Conservation (phyloP, 2,329 filamentous ascomycete genomes). For the Pseudocercospora musae region DNA sequence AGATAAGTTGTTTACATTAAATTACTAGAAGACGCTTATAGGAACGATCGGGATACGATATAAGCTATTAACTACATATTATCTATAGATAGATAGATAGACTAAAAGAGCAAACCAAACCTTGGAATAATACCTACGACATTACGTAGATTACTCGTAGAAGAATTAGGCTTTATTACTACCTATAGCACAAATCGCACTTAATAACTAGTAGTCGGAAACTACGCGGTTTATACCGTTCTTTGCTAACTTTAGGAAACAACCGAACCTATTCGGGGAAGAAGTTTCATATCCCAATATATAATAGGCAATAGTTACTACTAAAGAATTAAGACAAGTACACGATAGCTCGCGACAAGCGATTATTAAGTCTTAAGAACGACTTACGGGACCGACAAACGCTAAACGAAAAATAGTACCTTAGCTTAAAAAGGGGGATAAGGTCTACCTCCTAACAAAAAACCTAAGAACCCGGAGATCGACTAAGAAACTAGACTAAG, state of each 20-base stretch:
- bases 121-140: slow-evolving; percentile 27
- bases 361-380: background rate
- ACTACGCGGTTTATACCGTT: slow-evolving; percentile 24
- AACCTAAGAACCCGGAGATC: slow-evolving; percentile 2
- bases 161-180: too few species aligned
- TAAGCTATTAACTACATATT: slow-evolving; percentile 28
- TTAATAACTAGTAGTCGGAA: slow-evolving; percentile 21
- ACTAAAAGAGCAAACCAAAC: slow-evolving; percentile 29
- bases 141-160: slow-evolving; percentile 24
- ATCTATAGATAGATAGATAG: slow-evolving; percentile 30
- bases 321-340: background rate
- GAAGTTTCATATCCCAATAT: background rate
- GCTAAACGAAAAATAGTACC: too few species aligned
- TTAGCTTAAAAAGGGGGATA: too few species aligned
- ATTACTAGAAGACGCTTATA: slow-evolving; percentile 22
- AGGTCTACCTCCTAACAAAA: too few species aligned
- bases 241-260: slow-evolving; percentile 19
- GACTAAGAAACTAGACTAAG: slow-evolving; percentile 5
- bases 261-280: slow-evolving; percentile 1
- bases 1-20: slow-evolving; percentile 25
- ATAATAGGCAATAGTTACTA: background rate
- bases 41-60: slow-evolving; percentile 21
- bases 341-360: background rate
- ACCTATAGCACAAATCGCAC: slow-evolving; percentile 23
- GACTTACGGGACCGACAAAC: background rate